These are phyloP conservation scores for Kregervanrija delftensis DNA, from an alignment of 805 yeast genomes.

Conservation along the genomic window DNA sequence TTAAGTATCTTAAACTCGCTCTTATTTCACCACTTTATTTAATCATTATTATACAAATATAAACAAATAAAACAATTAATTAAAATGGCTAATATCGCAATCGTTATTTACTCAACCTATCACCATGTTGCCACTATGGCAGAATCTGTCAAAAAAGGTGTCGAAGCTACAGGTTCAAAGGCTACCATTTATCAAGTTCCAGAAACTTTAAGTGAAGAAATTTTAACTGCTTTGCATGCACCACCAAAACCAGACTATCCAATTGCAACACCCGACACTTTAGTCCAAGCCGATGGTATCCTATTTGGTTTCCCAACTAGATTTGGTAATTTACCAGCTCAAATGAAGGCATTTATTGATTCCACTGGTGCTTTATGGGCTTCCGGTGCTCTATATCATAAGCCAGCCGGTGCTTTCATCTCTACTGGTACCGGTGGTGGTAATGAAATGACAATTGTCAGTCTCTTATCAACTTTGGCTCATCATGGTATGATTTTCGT, in stretches of 20 bases:
- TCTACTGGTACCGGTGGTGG: conserved; percentile 83
- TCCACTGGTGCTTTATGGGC: conserved; percentile 79
- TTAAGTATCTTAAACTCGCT: too few species aligned
- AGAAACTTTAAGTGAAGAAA: conserved; percentile 63
- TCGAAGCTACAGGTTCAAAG: conserved; percentile 57
- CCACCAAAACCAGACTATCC: conserved; percentile 60
- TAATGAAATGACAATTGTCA: conserved; percentile 65
- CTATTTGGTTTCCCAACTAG: conserved; percentile 84
- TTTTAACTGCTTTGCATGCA: conserved; percentile 52
- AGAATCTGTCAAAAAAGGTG: conserved; percentile 58
- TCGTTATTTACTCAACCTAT: conserved; percentile 67
- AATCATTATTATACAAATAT: too few species aligned
- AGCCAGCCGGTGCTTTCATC: conserved; percentile 66
- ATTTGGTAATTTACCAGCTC: conserved; percentile 76
- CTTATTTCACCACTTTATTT: too few species aligned
- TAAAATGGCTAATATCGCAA: conserved; percentile 23
- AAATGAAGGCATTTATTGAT: conserved; percentile 72
- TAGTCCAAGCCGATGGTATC: conserved; percentile 68
- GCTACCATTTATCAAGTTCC: conserved; percentile 72
- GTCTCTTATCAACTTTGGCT: conserved; percentile 54
- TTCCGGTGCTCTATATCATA: conserved; percentile 61
- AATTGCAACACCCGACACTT: conserved; percentile 51
- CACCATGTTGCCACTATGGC: conserved; percentile 72
- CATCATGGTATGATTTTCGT: conserved; percentile 80
- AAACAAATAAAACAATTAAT: too few species aligned